Evolutionary conservation across 2,329 filamentous ascomycete genomes (phyloP), one percentile per base, ranked within the genome.

Genomic region (Zarea fungicola): DNA sequence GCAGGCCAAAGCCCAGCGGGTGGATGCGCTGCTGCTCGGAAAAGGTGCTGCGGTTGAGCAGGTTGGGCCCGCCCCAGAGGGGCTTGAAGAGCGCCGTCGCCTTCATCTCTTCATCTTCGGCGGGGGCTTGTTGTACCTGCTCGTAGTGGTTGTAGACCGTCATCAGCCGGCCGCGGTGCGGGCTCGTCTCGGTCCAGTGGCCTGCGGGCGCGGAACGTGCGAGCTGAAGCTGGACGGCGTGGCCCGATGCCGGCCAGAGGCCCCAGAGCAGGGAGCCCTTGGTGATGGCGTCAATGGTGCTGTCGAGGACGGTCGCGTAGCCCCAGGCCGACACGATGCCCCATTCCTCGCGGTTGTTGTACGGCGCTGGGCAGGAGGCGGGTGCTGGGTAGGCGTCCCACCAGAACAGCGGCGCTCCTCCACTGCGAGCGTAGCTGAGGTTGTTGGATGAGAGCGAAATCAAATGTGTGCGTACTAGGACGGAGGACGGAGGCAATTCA

Each of bases 291-390:
- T 60, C 42, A 5, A 70, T 58, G 0, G 61, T 73, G n/a, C 65
- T 71, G 4, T 71, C 68, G 6, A 70, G 37, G 5, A 75, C 65
- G 21, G 64, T 58, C 7, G 65, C 73, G 47, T 70, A 74, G 0
- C 74, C 74, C 73, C 74, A 77, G n/a, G 66, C 69, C 34, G 70
- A 68, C 11, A 71, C 69, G 50, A 73, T 70, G 4, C 71, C 73
- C 62, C 72, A 76, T n/a, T 57, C 55, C 3, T 58, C 37, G 4
- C 43, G 26, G 54, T 75, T 63, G 54, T 68, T 65, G 31, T 61
- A 65, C 4, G 62, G 60, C 1, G 60, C 54, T 5, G 63, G 63
- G 1, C 64, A 62, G 16, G 56, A 55, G 0, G 52, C 11, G 0
- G 71, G 72, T 0, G 71, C 62, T 0, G 68, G 73, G 55, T 73